These are phyloP conservation scores for Blastomyces silverae DNA, from an alignment of 2,329 filamentous ascomycete genomes.

Conservation along the genomic window DNA sequence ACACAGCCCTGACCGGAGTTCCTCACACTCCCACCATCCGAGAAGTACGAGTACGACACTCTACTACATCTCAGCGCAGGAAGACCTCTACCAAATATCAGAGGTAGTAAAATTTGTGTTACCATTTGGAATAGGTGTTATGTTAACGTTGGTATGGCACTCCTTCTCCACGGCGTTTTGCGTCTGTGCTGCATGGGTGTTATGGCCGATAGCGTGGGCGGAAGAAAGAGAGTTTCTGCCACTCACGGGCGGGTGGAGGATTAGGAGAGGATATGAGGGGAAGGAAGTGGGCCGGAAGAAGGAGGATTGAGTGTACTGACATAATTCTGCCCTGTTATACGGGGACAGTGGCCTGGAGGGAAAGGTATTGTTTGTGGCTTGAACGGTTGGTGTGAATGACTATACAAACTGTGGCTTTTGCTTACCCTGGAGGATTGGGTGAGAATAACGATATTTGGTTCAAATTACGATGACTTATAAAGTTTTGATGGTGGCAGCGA, in stretches of 20 bases:
- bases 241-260: conserved; percentile 13
- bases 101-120: conserved; percentile 68
- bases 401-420: too few species aligned
- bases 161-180: conserved; percentile 57
- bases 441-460: too few species aligned
- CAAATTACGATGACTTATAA: too few species aligned
- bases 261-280: background rate
- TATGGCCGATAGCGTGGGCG: conserved; percentile 47
- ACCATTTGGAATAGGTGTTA: conserved; percentile 51
- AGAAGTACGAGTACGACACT: conserved; percentile 32
- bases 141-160: conserved; percentile 57
- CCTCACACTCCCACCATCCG: conserved; percentile 14
- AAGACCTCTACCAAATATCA: conserved; percentile 73
- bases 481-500: too few species aligned
- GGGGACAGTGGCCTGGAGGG: background rate
- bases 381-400: too few species aligned
- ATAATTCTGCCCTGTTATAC: background rate
- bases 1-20: conserved; percentile 11
- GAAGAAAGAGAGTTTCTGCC: conserved; percentile 40
- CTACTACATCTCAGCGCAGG: conserved; percentile 69
- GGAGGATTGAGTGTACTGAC: background rate
- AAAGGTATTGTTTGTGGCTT: background rate
- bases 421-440: too few species aligned
- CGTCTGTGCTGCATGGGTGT: conserved; percentile 49
- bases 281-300: background rate